Evolutionary conservation across 331 rosid genomes (phyloP).

Genomic region (Pyracantha coccinea): DNA sequence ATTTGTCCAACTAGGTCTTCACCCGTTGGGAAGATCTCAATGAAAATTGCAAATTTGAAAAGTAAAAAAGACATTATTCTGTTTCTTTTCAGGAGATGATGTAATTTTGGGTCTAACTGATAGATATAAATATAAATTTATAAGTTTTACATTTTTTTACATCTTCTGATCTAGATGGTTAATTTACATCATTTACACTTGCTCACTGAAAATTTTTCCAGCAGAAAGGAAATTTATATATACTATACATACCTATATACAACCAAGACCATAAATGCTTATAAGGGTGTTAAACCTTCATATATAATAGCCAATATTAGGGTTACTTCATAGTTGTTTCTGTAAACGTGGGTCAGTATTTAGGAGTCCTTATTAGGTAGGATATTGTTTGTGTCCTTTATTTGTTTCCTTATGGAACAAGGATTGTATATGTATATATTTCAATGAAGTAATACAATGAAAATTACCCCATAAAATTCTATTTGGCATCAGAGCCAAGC

Average conservation of each 20-base stretch:
- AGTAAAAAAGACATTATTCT: too few species aligned
- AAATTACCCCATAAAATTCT: too few species aligned
- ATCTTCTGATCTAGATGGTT: background rate
- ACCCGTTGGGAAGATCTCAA: background rate
- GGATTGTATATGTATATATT: too few species aligned
- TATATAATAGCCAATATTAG: too few species aligned
- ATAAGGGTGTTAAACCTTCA: too few species aligned
- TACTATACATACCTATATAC: background rate
- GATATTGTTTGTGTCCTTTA: too few species aligned
- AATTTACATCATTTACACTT: background rate
- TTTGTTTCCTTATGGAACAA: too few species aligned
- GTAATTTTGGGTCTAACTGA: background rate
- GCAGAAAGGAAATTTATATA: background rate
- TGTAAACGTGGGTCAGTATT: too few species aligned
- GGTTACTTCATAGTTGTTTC: too few species aligned
- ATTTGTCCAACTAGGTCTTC: background rate
- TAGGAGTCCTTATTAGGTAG: too few species aligned
- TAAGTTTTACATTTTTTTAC: background rate
- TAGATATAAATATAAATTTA: background rate
- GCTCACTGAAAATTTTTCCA: background rate
- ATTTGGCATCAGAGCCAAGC: too few species aligned
- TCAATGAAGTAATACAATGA: too few species aligned
- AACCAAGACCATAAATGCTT: background rate
- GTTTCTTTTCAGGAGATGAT: background rate
- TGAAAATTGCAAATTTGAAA: background rate